Base-by-base conservation (phyloP, 257 asterid genomes). In the Oldenlandia corymbosa region DNA sequence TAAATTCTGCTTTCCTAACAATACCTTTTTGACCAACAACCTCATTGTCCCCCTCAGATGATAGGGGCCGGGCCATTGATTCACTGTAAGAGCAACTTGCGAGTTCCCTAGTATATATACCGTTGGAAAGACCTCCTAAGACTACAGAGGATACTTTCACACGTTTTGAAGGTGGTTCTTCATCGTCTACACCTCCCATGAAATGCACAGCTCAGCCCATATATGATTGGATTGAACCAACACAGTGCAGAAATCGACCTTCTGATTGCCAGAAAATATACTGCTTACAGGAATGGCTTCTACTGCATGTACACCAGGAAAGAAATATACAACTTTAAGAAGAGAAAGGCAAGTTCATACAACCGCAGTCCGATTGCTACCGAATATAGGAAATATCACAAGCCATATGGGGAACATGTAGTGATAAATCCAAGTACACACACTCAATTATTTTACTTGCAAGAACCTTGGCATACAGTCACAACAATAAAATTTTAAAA, bases 111-210 rank as follows among this genome's bases (percentile, higher is more conserved):
- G 74, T 66, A 68, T 70, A 70, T 36, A 53, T 51, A 70, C 90
- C 71, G 82, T 78, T 80, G 14, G 75, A 76, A 81, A 71, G 81
- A 66, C 79, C 83, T 71, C 84, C 71, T 39, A 71, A 70, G 68
- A 75, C 71, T 67, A 67, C 72, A 65, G 82, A 81, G 74, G 81
- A 65, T 68, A 81, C 81, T 80, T 84, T 89, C 83, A 81, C 86
- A 52, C 95, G 96, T 69, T 89, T 86, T 54, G 89, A 80, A 37
- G 90, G 90, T 78, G 95, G 92, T 76, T 78, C 95, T 74, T 83
- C 83, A 71, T 83, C 90, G 76, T 81, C 90, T 81, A 78, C 81
- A 79, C 95, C 90, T 87, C 93, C 95, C 95, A 87, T 87, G 89
- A 82, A 87, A 87, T 79, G 88, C 68, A 76, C 79, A 74, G 77